These are phyloP conservation scores for Huntiella moniliformis DNA, from an alignment of 2,329 filamentous ascomycete genomes.

Conservation along the genomic window DNA sequence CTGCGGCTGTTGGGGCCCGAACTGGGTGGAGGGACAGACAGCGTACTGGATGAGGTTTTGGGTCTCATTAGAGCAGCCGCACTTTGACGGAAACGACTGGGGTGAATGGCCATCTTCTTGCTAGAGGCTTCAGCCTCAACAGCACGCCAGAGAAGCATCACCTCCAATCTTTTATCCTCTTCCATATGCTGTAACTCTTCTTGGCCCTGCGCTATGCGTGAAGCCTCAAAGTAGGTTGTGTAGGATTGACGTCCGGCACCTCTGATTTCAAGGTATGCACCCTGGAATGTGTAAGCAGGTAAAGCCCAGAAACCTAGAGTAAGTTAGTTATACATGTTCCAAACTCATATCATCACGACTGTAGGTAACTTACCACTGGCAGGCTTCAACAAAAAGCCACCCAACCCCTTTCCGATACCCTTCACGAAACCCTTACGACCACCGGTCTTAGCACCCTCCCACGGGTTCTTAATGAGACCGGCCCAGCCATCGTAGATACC, in stretches of 20 bases:
- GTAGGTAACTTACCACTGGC: conserved; percentile 36
- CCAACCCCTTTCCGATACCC: conserved; percentile 66
- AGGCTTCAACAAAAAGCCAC: conserved; percentile 67
- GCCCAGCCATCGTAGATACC: conserved; percentile 69
- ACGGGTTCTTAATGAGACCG: conserved; percentile 61
- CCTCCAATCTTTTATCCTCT: conserved; percentile 40
- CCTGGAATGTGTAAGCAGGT: conserved; percentile 68
- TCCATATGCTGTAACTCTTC: conserved; percentile 40
- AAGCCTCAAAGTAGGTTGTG: conserved; percentile 62
- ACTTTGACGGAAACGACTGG: no score
- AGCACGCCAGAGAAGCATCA: conserved; percentile 18
- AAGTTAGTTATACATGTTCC: background rate
- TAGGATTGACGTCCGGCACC: conserved; percentile 52
- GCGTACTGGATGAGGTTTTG: background rate
- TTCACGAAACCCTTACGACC: conserved; percentile 47
- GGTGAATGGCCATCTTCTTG: background rate
- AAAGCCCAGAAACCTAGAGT: conserved; percentile 11
- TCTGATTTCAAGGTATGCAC: conserved; percentile 58
- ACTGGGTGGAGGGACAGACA: background rate
- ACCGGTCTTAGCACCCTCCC: conserved; percentile 35
- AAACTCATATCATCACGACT: background rate
- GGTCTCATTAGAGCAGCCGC: background rate
- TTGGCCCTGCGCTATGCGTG: conserved; percentile 56
- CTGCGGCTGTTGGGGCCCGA: no score
- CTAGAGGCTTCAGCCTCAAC: conserved; percentile 3